Evolutionary conservation across 805 yeast species (phyloP).

Genomic region (Lipomyces chichibuensis): DNA sequence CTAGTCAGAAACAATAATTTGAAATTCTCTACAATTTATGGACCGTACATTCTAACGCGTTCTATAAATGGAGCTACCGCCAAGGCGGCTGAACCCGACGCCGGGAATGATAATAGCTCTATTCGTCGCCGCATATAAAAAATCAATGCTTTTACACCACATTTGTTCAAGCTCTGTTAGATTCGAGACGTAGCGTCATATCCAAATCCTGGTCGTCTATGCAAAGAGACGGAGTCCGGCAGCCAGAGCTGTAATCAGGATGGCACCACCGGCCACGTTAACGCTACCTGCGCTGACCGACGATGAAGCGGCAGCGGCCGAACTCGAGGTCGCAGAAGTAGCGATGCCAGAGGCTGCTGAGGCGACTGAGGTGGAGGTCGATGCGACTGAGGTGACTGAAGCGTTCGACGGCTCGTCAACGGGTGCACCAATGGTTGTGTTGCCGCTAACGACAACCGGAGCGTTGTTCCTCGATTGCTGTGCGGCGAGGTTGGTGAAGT

Average conservation of each 20-base stretch:
- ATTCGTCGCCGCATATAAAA: too few relatives aligned
- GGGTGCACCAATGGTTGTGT: conserved; percentile 17
- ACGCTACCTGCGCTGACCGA: background rate
- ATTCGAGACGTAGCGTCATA: background rate
- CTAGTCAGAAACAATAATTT: background rate
- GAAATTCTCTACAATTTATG: too few relatives aligned
- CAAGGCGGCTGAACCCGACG: background rate
- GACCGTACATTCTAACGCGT: too few relatives aligned
- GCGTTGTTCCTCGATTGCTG: conserved; percentile 16
- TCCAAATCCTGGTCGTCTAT: background rate
- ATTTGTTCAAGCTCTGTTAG: background rate
- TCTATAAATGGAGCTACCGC: too few relatives aligned
- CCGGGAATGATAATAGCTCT: too few relatives aligned
- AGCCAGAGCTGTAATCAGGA: background rate
- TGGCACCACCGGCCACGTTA: background rate
- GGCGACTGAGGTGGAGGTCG: background rate
- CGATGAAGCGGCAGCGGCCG: background rate
- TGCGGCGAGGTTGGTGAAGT: conserved; percentile 26
- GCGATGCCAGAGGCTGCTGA: background rate
- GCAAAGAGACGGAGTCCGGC: background rate
- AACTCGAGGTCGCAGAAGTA: background rate
- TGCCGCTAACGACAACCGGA: conserved; percentile 25
- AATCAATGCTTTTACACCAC: too few relatives aligned
- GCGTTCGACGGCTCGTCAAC: background rate
- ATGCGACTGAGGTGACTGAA: background rate